phyloP scores from a whole-genome alignment of 2,329 filamentous ascomycete species.

The Aotearoamyces nothofagi region DNA sequence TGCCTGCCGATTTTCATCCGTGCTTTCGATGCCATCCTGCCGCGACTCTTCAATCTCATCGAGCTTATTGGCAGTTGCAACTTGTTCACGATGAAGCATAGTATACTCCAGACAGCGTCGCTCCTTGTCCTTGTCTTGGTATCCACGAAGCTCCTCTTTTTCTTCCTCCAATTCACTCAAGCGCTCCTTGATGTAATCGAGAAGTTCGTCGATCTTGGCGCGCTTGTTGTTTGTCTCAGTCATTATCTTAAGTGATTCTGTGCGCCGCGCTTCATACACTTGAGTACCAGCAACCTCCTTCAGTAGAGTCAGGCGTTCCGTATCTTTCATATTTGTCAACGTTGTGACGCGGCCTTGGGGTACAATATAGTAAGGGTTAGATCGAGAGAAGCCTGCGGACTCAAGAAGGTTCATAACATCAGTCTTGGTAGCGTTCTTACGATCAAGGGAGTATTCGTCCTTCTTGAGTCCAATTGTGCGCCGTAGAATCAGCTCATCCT shows the following conservation, averaged over 20 bases:
- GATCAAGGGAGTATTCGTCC: conserved; percentile 94
- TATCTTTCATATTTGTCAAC: conserved; percentile 97
- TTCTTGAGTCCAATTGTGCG: conserved; percentile 96
- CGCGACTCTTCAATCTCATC: conserved; percentile 72
- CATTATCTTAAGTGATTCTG: conserved; percentile 94
- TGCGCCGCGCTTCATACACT: conserved; percentile 83
- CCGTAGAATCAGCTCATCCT: conserved; percentile 77
- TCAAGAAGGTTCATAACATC: conserved; percentile 94
- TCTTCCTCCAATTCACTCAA: conserved; percentile 86
- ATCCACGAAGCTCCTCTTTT: conserved; percentile 86
- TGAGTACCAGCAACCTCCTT: conserved; percentile 98
- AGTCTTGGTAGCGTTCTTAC: conserved; percentile 86
- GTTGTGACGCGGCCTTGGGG: conserved; percentile 92
- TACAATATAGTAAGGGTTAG: conserved; percentile 98
- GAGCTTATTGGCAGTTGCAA: conserved; percentile 59
- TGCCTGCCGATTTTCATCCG: conserved; percentile 62
- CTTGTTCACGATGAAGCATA: conserved; percentile 80
- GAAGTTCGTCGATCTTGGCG: conserved; percentile 81
- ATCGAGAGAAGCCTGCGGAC: conserved; percentile 89
- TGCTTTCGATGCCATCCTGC: conserved; percentile 69
- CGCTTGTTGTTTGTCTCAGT: conserved; percentile 90
- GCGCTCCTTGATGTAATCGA: conserved; percentile 84
- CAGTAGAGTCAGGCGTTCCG: conserved; percentile 71
- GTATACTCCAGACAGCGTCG: conserved; percentile 87
- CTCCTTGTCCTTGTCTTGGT: conserved; percentile 89